Base-by-base conservation (phyloP, 2,329 filamentous ascomycete genomes). In the Claviceps humidiphila region DNA sequence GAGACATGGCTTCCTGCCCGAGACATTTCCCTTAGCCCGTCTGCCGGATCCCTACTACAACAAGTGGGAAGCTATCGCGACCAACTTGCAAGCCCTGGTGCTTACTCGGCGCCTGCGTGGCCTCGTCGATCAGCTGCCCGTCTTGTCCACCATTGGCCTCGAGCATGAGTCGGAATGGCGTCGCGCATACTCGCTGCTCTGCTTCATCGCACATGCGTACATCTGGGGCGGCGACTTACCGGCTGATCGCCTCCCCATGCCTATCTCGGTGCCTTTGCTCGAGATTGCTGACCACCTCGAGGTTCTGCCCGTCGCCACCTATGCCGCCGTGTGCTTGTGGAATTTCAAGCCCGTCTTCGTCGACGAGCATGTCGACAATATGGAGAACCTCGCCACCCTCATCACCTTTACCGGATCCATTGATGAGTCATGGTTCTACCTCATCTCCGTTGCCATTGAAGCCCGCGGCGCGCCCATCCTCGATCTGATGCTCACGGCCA, bases 401-500 rank as follows among this genome's bases (percentile, higher is more conserved):
- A 81, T 83, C 61, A 96, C 93, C 16, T 94, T 96, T 64, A 97
- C 93, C 16, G 93, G 93, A 49, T 90, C 89, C 7, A 74, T 95
- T 52, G 93, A 98, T 64, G 93, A 98, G 71, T 95, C 93, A 56
- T 98, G 93, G 93, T 98, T 98, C 66, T 98, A 97, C 66, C 76
- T 98, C 13, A 82, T 97, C 50, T 96, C 89, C 0, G 87, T 96
- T 3, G 93, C 91, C 56, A 96, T 98, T 57, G 93, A 98, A 70
- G 89, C 90, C 51, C 84, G 89, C 52, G 91, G 89, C 26, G 93
- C 84, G 0, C 87, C 89, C 3, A 86, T 90, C 53, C 83, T 98
- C 51, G 83, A 89, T 0, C 72, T 95, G 54, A 95, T 96, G 88
- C 74, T 98, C 43, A 77, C 82, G 42, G 93, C 93, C 47, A 90